Base-by-base conservation (phyloP, 495 filamentous ascomycete species). In the Trichoderma gamsii region DNA sequence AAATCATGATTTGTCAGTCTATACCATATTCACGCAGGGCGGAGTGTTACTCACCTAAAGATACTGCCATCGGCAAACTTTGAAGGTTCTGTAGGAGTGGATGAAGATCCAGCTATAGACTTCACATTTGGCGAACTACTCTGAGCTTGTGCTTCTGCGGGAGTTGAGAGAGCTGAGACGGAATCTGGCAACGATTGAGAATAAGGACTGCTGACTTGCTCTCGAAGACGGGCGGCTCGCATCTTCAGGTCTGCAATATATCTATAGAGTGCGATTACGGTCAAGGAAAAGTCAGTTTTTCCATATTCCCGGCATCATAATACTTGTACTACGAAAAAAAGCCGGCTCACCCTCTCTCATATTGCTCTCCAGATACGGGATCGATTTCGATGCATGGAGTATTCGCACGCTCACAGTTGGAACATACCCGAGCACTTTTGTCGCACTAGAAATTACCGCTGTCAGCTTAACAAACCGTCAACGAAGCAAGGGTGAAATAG, bases 281-380 rank as follows among this genome's bases (percentile, higher is more conserved):
- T 9, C 35, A 38, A 38, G 35, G 6, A 38, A 38, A 0, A 38
- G 35, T 38, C 35, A 38, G 8, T 4, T 38, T 38, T 38, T 38
- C 35, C 35, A 38, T 38, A 9, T 9, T 5, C 0, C 35, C 7
- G 35, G 8, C 8, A 7, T 38, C 7, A 7, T 38, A 38, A 38
- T 38, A 38, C 12, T 16, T n/a, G 6, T 5, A 49, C 4, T 11
- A 15, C 44, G 13, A 18, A 49, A 49, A 7, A 49, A 38, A 38
- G 35, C n/a, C 18, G 44, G n/a, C 51, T 56, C 21, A 56, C 51
- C 51, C 51, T 56, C 51, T 56, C 51, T 56, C 51, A 23, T 56
- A 56, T 23, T 56, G 51, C n/a, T 25, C n/a, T n/a, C 51, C 51
- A 56, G 51, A 56, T 16, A 56, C n/a, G 16, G 51, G 21, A 25